phyloP scores from a whole-genome alignment of 192 early-diverging fungal genomes.

The Haplosporangium gracile region DNA sequence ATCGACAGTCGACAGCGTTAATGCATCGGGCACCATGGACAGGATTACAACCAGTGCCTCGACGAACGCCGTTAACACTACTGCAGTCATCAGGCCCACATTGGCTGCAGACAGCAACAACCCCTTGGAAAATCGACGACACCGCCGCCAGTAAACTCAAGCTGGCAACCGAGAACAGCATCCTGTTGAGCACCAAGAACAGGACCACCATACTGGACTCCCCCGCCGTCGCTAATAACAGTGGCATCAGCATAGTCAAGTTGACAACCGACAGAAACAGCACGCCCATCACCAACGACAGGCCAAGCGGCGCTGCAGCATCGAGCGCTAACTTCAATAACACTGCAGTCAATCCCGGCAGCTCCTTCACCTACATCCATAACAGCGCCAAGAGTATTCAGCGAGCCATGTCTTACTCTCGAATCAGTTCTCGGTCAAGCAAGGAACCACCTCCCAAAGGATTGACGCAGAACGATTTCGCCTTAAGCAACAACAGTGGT shows the following conservation, averaged over 20 bases:
- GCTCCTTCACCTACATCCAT: background rate
- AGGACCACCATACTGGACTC: no score
- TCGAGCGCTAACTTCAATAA: background rate
- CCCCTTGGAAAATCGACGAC: no score
- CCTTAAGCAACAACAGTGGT: background rate
- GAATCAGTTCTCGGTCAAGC: background rate
- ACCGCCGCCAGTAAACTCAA: no score
- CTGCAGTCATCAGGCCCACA: no score
- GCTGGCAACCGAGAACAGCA: no score
- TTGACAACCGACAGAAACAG: background rate
- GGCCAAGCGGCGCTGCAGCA: background rate
- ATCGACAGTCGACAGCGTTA: no score
- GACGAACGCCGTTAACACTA: no score
- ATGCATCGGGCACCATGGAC: no score
- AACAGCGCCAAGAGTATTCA: background rate
- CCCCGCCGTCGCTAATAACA: background rate
- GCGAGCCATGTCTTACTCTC: background rate
- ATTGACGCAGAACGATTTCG: background rate
- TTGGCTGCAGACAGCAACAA: no score
- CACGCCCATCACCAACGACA: background rate
- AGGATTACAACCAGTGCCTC: no score
- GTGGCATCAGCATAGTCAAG: background rate
- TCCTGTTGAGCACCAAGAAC: no score
- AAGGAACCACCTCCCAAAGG: background rate
- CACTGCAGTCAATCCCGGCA: background rate